Evolutionary conservation across 2,329 filamentous ascomycete species (phyloP).

Genomic region (Alternaria alternata): DNA sequence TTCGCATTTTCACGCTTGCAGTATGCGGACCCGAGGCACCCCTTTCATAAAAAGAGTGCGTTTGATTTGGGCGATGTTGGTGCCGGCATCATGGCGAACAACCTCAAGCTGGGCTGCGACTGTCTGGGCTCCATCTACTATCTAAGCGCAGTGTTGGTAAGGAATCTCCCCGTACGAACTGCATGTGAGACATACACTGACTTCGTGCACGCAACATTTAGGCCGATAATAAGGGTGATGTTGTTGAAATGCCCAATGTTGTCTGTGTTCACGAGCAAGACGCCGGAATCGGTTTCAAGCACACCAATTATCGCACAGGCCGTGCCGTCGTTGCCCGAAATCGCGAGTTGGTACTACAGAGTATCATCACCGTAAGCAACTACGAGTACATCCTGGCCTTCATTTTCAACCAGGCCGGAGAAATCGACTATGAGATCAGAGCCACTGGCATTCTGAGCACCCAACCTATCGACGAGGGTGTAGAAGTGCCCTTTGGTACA

Average conservation of each 20-base stretch:
- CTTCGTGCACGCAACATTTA: background rate
- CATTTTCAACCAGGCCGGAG: constrained; percentile 75
- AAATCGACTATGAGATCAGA: constrained; percentile 71
- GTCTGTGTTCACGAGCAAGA: constrained; percentile 77
- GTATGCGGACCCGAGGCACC: constrained; percentile 69
- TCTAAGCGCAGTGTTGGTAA: constrained; percentile 62
- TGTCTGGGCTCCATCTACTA: constrained; percentile 72
- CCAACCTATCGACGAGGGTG: constrained; percentile 70
- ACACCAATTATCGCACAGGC: constrained; percentile 74
- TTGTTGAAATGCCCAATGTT: constrained; percentile 56
- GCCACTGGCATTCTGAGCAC: constrained; percentile 74
- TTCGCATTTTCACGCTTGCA: background rate
- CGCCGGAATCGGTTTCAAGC: constrained; percentile 73
- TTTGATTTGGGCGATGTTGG: constrained; percentile 69
- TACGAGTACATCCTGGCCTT: constrained; percentile 79
- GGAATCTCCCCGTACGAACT: background rate
- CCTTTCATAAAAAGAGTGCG: constrained; percentile 71
- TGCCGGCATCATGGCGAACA: constrained; percentile 73
- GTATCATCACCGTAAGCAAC: constrained; percentile 75
- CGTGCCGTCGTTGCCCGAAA: constrained; percentile 69
- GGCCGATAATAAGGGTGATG: constrained; percentile 66
- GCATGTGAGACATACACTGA: background rate
- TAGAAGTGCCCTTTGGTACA: constrained; percentile 71
- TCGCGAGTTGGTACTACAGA: constrained; percentile 72
- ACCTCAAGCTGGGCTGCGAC: constrained; percentile 74